Percentiles rank a stretch among this genome's conserved stretches.
phyloP scores from a whole-genome alignment of 73 alveolate genomes.

The Paramecium caudatum region DNA sequence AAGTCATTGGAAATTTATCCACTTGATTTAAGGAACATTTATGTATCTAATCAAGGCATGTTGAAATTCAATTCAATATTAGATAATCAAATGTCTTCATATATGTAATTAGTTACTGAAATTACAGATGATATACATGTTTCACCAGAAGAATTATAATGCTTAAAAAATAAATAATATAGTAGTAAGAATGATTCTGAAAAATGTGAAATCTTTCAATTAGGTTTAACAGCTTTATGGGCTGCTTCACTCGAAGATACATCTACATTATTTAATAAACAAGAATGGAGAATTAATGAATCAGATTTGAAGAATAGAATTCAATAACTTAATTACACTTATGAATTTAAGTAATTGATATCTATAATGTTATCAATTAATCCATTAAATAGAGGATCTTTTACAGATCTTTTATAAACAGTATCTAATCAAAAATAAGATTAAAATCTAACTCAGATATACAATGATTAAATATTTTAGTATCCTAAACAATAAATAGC shows the following conservation, averaged over 20 bases:
- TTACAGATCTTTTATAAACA: neutral
- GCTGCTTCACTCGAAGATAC: conserved; percentile 59
- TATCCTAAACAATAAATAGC: too few relatives aligned
- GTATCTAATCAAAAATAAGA: neutral
- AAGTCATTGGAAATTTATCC: conserved; percentile 3
- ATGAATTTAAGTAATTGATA: neutral
- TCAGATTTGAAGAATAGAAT: neutral
- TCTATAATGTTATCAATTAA: neutral
- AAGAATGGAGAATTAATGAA: conserved; percentile 1
- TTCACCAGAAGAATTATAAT: conserved; percentile 54
- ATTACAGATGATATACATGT: conserved; percentile 32
- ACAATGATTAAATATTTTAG: too few relatives aligned
- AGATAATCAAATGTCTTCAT: conserved; percentile 25
- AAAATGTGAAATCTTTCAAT: conserved; percentile 31
- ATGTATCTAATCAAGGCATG: conserved; percentile 31
- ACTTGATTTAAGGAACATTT: neutral
- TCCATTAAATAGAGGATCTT: conserved; percentile 11
- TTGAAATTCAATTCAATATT: conserved; percentile 15
- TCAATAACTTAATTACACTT: neutral
- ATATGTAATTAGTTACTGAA: neutral
- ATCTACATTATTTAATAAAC: neutral
- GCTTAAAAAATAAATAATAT: neutral
- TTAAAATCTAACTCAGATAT: neutral
- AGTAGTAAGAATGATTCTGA: neutral
- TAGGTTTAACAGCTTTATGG: conserved; percentile 7